These are phyloP conservation scores for Ophiostoma tasmaniense DNA, from an alignment of 2,329 filamentous ascomycete genomes.

Conservation along the genomic window DNA sequence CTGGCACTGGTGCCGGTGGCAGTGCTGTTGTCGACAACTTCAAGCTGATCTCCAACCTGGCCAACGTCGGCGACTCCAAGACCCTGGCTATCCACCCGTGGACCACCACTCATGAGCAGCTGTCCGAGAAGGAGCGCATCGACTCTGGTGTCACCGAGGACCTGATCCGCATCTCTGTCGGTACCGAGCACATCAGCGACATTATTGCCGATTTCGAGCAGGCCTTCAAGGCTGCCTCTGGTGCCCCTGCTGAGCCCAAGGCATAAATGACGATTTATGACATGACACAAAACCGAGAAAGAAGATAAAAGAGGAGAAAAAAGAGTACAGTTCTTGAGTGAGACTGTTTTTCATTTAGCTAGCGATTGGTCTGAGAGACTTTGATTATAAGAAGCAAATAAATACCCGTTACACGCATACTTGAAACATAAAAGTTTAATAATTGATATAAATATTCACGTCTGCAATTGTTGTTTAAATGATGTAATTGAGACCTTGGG, in stretches of 20 bases:
- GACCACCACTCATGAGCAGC: slow-evolving; percentile 90
- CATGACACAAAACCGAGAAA: neutral
- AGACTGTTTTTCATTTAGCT: neutral
- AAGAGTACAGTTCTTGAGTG: neutral
- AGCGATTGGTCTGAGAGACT: slow-evolving; percentile 1
- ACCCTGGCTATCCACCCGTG: slow-evolving; percentile 91
- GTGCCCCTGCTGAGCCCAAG: slow-evolving; percentile 31
- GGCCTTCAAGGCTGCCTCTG: slow-evolving; percentile 60
- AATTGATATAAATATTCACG: neutral
- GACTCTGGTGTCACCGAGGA: slow-evolving; percentile 81
- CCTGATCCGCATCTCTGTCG: slow-evolving; percentile 88
- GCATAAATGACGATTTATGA: slow-evolving; percentile 15
- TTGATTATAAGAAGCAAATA: neutral
- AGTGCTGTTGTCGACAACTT: slow-evolving; percentile 87
- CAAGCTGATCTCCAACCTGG: slow-evolving; percentile 90
- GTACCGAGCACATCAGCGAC: slow-evolving; percentile 93
- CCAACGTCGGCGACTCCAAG: slow-evolving; percentile 94
- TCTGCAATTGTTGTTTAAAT: no score
- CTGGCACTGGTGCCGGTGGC: slow-evolving; percentile 65
- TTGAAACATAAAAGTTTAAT: neutral
- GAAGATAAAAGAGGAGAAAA: neutral
- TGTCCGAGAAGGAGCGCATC: slow-evolving; percentile 70
- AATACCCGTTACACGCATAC: neutral
- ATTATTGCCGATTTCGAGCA: slow-evolving; percentile 95
- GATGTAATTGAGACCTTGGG: neutral